phyloP scores from a whole-genome alignment of 176 grass and related monocot species.

The Typha latifolia region DNA sequence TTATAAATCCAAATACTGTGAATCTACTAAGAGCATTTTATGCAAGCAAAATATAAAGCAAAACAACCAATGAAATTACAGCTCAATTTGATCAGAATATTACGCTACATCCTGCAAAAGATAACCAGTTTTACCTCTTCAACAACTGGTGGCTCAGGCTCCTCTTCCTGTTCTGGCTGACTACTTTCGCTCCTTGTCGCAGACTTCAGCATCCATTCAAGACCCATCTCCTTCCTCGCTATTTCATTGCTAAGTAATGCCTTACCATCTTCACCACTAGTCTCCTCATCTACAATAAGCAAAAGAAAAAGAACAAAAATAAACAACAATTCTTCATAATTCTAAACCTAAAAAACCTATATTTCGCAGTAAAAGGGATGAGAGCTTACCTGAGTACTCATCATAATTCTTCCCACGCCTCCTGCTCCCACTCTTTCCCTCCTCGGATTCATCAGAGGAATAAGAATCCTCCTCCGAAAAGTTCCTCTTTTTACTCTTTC shows the following conservation, averaged over 20 bases:
- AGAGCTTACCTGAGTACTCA: slow-evolving; percentile 13
- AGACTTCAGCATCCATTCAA: slow-evolving; percentile 92
- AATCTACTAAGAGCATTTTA: too few relatives aligned
- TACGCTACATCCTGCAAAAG: neutral
- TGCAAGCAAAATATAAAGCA: neutral
- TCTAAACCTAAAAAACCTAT: neutral
- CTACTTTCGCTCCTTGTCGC: slow-evolving; percentile 36
- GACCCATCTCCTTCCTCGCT: slow-evolving; percentile 74
- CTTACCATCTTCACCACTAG: slow-evolving; percentile 14
- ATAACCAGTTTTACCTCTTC: slow-evolving; percentile 49
- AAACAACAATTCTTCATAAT: too few relatives aligned
- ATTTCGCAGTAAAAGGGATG: neutral
- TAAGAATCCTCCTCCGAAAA: slow-evolving; percentile 10
- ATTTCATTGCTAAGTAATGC: slow-evolving; percentile 34
- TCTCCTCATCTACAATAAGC: slow-evolving; percentile 16
- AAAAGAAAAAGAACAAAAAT: neutral
- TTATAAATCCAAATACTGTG: too few relatives aligned
- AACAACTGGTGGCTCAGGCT: slow-evolving; percentile 14
- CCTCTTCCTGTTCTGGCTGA: slow-evolving; percentile 7
- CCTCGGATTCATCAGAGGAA: slow-evolving; percentile 5
- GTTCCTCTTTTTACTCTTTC: slow-evolving; percentile 20
- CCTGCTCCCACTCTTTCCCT: neutral
- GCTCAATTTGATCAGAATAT: too few relatives aligned
- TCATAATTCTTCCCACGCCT: neutral
- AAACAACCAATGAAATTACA: neutral